Evolutionary conservation across 805 yeast genomes (phyloP).

Genomic region (Dipodascus albidus): DNA sequence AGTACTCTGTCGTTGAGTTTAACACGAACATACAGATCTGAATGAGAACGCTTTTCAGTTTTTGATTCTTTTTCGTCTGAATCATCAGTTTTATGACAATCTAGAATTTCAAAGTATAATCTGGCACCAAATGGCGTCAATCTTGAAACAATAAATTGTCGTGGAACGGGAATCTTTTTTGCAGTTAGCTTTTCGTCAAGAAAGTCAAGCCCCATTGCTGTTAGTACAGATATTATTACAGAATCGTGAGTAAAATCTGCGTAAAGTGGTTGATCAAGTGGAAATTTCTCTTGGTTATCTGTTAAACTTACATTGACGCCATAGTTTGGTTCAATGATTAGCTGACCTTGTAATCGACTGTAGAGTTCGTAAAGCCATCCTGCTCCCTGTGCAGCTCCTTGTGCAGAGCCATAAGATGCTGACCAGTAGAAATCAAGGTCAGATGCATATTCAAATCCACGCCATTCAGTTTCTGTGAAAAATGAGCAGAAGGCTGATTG

Average conservation of each 20-base stretch:
- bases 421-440: conserved; percentile 52
- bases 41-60: neutral
- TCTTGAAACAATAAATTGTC: conserved; percentile 29
- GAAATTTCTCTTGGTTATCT: conserved; percentile 23
- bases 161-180: conserved; percentile 31
- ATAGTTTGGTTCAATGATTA: conserved; percentile 38
- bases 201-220: conserved; percentile 48
- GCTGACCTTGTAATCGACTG: conserved; percentile 36
- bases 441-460: conserved; percentile 46
- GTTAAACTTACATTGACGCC: conserved; percentile 37
- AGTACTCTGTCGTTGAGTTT: conserved; percentile 28
- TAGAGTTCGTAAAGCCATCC: conserved; percentile 36
- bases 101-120: conserved; percentile 28
- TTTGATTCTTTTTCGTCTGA: neutral
- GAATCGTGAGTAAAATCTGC: conserved; percentile 70
- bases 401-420: conserved; percentile 49
- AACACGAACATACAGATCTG: conserved; percentile 20
- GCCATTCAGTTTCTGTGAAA: conserved; percentile 57
- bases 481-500: conserved; percentile 54
- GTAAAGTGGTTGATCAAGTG: conserved; percentile 41
- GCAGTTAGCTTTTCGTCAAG: conserved; percentile 33
- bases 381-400: conserved; percentile 48
- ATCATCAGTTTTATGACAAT: conserved; percentile 16
- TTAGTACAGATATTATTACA: conserved; percentile 45
- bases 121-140: conserved; percentile 33